A percentile compares a stretch with the other conserved stretches of the same genome.
phyloP scores from a whole-genome alignment of 345 rosid genomes.

The Gossypium arboreum region DNA sequence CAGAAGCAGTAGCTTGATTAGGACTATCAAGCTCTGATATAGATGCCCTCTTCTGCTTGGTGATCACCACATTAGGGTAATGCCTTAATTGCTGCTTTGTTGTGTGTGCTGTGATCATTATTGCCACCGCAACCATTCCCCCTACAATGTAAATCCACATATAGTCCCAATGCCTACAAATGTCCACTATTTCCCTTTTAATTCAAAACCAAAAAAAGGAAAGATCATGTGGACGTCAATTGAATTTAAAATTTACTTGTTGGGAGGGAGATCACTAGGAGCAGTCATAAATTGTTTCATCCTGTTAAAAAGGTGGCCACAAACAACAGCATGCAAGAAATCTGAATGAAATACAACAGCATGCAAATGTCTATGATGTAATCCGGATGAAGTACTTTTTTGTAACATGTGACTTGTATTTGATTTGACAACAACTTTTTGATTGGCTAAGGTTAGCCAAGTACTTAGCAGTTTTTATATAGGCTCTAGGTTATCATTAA shows the following conservation, averaged over 20 bases:
- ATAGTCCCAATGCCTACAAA: conserved; percentile 33
- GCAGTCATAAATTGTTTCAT: background rate
- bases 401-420: too few species aligned
- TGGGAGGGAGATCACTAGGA: background rate
- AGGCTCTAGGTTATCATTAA: too few species aligned
- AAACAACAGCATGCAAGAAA: too few species aligned
- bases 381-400: too few species aligned
- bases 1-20: conserved; percentile 25
- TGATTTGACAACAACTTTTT: too few species aligned
- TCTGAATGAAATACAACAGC: too few species aligned
- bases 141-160: conserved; percentile 39
- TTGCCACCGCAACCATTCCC: conserved; percentile 36
- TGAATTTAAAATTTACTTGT: conserved; percentile 13
- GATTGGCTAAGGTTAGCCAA: too few species aligned
- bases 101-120: conserved; percentile 35
- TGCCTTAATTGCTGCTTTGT: conserved; percentile 44
- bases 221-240: background rate
- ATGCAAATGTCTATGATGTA: too few species aligned
- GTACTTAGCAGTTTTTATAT: too few species aligned
- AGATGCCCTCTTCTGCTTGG: conserved; percentile 47
- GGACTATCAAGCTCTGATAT: conserved; percentile 47
- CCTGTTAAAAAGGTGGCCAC: too few species aligned
- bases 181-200: background rate
- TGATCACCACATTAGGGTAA: conserved; percentile 35
- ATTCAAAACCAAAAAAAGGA: background rate